Conservation (phyloP, 2,329 filamentous ascomycete genomes). For the Furcasterigmium sp. region DNA sequence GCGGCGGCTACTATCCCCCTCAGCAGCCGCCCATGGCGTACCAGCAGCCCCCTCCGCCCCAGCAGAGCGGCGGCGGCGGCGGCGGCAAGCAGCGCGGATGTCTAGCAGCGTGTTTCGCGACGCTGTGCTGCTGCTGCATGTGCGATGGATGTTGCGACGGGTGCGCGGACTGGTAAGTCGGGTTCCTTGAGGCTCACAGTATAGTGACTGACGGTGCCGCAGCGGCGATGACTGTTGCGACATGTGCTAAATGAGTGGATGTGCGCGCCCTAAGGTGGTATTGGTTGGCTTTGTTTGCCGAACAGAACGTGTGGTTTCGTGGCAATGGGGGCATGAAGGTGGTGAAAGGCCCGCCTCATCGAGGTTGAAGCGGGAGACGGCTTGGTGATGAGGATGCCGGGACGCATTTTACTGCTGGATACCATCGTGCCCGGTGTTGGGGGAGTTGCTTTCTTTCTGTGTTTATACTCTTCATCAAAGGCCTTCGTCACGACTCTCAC, state of each 20-base stretch:
- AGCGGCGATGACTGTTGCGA: conserved; percentile 31
- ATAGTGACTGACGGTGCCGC: not conserved
- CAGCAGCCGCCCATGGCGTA: conserved; percentile 37
- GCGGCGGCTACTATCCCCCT: conserved; percentile 23
- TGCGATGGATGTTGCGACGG: conserved; percentile 45
- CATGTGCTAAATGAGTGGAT: conserved; percentile 15
- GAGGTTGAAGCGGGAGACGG: too few species aligned
- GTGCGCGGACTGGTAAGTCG: conserved; percentile 30
- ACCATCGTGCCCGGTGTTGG: not conserved
- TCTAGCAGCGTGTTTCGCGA: conserved; percentile 40
- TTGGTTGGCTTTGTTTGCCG: too few species aligned
- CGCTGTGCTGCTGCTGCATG: conserved; percentile 45
- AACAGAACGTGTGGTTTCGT: too few species aligned
- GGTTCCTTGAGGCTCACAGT: not conserved
- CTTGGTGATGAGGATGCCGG: too few species aligned
- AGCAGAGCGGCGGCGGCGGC: conserved; percentile 18
- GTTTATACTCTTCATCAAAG: too few species aligned
- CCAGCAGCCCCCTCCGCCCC: conserved; percentile 29
- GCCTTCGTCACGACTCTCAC: too few species aligned
- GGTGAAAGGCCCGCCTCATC: too few species aligned
- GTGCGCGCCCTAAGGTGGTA: too few species aligned
- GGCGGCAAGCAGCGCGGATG: conserved; percentile 28
- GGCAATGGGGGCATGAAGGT: too few species aligned
- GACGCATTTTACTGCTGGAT: too few species aligned
- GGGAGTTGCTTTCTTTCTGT: not conserved